phyloP scores from a whole-genome alignment of 441 rosid genomes.

The Erodium texanum region DNA sequence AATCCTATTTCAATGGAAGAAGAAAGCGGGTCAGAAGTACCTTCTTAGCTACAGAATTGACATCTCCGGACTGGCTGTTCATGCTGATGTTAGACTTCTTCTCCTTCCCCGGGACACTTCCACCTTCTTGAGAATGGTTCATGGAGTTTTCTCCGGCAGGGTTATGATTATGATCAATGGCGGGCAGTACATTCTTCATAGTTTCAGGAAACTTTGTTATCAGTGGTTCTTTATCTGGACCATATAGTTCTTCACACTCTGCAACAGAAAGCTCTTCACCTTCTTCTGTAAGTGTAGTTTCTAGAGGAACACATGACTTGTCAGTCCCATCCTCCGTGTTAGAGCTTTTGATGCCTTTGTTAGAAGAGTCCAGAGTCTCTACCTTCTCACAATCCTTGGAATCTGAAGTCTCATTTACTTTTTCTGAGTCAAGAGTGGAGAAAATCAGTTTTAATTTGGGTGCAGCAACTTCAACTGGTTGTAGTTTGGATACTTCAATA shows the following conservation, averaged over 20 bases:
- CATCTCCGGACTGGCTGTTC: slow-evolving; percentile 23
- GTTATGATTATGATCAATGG: slow-evolving; percentile 24
- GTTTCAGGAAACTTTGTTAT: slow-evolving; percentile 36
- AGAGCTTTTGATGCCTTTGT: slow-evolving; percentile 18
- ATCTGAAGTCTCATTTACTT: slow-evolving; percentile 20
- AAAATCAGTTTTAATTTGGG: slow-evolving; percentile 64
- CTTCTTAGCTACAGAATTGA: slow-evolving; percentile 53
- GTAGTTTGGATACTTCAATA: slow-evolving; percentile 34
- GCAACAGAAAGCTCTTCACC: slow-evolving; percentile 50
- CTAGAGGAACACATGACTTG: slow-evolving; percentile 20
- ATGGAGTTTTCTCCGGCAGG: slow-evolving; percentile 29
- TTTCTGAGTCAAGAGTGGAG: slow-evolving; percentile 51
- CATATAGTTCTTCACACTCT: slow-evolving; percentile 85
- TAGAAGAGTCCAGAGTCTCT: slow-evolving; percentile 25
- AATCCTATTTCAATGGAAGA: slow-evolving; percentile 4
- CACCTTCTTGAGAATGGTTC: slow-evolving; percentile 27
- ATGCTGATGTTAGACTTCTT: slow-evolving; percentile 24
- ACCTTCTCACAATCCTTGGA: slow-evolving; percentile 25
- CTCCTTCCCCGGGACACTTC: slow-evolving; percentile 32
- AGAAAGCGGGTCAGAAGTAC: slow-evolving; percentile 24
- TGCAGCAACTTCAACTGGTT: slow-evolving; percentile 40
- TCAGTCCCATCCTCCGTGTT: slow-evolving; percentile 21
- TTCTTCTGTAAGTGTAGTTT: slow-evolving; percentile 32
- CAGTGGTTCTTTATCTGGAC: slow-evolving; percentile 74
- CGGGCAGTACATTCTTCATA: slow-evolving; percentile 19